Evolutionary conservation across 495 filamentous ascomycete species (phyloP), one percentile per base, ranked within the genome.

Genomic region (Thozetella sp.): DNA sequence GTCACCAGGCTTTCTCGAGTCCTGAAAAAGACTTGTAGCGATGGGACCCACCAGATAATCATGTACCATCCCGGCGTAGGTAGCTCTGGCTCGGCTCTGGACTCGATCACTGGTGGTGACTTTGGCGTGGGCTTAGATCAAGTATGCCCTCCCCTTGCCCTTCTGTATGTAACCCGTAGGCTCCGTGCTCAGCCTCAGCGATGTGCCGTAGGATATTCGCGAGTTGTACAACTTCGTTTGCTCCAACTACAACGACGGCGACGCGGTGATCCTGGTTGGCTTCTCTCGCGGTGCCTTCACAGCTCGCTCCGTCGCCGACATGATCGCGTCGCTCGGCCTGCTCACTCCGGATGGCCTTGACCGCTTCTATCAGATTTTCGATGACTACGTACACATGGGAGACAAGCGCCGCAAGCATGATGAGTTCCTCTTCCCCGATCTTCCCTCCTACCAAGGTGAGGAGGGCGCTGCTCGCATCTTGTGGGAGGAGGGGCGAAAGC

Each of bases 281-380:
- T 91, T 90, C 73, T 90, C 87, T 2, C 79, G 88, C 1, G 88
- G 88, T 24, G 88, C 88, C 17, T 91, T 86, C 66, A 90, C 88
- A 0, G 87, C 87, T 6, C 80, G 88, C 53, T 81, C 77, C 48
- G 82, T 88, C 40, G 81, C 83, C 48, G 82, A 84, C 34, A 67
- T 91, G 63, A 84, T 91, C 50, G 77, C 69, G 15, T 75, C 78
- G 4, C 69, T 90, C 2, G 88, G 88, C 2, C 69, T 91, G 34
- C 72, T 91, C 19, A 89, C 83, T 0, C 78, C 81, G 34, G 77
- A 81, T 23, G 88, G 86, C 1, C 75, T 89, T 60, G 82, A 86
- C 51, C 67, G 72, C 26, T 82, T 90, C 60, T 81, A 80, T 34
- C 77, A 81, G 25, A 83, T 90, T 40, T 89, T 85, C 68, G 74